Conservation (phyloP, 352 stramenopile species). For the Globisporangium solare region DNA sequence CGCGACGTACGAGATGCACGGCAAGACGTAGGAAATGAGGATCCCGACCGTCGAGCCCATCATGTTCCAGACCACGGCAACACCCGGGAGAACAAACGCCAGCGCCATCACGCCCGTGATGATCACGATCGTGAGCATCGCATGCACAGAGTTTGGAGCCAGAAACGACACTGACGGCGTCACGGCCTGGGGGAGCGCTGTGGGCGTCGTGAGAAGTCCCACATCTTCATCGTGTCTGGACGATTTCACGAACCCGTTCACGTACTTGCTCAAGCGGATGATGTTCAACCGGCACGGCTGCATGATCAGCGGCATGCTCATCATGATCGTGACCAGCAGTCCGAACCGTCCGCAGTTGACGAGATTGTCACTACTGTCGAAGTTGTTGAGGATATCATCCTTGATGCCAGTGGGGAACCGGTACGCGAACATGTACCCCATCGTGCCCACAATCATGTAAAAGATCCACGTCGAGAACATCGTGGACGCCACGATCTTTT, state of each 20-base stretch:
- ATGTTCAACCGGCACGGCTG: constrained; percentile 81
- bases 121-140: constrained; percentile 67
- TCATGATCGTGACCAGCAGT: constrained; percentile 74
- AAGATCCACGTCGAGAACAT: constrained; percentile 92
- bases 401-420: constrained; percentile 51
- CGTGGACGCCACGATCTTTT: constrained; percentile 89
- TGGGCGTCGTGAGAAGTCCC: constrained; percentile 24
- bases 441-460: constrained; percentile 93
- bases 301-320: constrained; percentile 84
- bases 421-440: constrained; percentile 87
- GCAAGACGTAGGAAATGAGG: constrained; percentile 85
- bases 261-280: constrained; percentile 52
- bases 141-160: constrained; percentile 36
- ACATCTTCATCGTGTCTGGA: constrained; percentile 27
- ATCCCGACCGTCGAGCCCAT: constrained; percentile 85
- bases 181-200: constrained; percentile 1
- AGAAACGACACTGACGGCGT: not conserved
- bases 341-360: constrained; percentile 80
- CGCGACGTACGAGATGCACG: constrained; percentile 78
- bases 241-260: constrained; percentile 28
- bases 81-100: constrained; percentile 66
- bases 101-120: constrained; percentile 56
- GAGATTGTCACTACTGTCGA: constrained; percentile 61
- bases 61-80: constrained; percentile 87
- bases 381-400: constrained; percentile 89